Evolutionary conservation across 768 basidiomycete genomes (phyloP), one percentile per base, ranked within the genome.

Genomic region (Mycena chlorophos): DNA sequence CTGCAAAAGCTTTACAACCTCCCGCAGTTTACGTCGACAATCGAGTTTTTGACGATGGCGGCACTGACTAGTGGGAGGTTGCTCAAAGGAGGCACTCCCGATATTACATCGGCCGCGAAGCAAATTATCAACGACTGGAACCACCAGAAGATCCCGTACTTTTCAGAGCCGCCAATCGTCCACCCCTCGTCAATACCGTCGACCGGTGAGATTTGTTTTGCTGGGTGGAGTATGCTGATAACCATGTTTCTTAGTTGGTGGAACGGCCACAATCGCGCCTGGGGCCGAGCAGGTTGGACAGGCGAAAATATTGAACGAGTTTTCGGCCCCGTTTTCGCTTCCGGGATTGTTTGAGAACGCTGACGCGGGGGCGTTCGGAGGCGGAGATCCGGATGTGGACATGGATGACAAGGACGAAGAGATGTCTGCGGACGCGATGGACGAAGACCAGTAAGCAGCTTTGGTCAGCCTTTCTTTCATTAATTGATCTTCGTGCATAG

Each of bases 81-180:
- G 2, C 78, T 90, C 40, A 97, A 97, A 80, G 91, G 94, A 27
- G 96, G 96, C 46, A 88, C 93, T 0, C 95, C 96, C 1, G 94
- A 98, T 69, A 69, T 95, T 28, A 83, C 87, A 39, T 78, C 88
- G 5, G 82, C 93, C 0, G 93, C 95, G 0, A 86, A 91, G 28
- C 84, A 88, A 14, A 80, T 98, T 22, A 71, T 98, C 1, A 82
- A 77, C 47, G 94, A 99, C 67, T 99, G 96, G 95, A 98, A 98
- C 65, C 85, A 91, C 54, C 94, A 97, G 69, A 96, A 93, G 66
- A 96, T 98, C 12, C 89, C 91, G 0, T 98, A 91, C 73, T 91
- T 80, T 73, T 91, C 93, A 3, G 68, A 75, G 2, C 93, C 94
- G 8, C 94, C 96, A 0, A 65, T 75, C 6, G 68, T 91, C 2